Conservation (phyloP, 2,329 filamentous ascomycete genomes). For the Mycogone perniciosa region DNA sequence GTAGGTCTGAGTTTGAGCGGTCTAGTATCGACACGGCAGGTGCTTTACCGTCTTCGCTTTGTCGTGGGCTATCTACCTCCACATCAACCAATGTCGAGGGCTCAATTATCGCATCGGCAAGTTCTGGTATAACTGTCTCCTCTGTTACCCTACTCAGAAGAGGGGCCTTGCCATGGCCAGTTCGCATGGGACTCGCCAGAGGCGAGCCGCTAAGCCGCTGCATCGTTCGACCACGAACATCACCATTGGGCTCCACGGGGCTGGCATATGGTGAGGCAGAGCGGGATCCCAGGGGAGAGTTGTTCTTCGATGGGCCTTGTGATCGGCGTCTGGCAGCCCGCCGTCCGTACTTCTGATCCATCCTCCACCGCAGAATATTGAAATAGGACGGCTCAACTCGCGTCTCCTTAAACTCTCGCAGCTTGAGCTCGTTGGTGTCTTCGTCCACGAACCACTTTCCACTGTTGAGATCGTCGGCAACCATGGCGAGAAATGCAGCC, state of each 20-base stretch:
- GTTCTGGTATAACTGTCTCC: conserved; percentile 46
- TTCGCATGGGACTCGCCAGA: conserved; percentile 57
- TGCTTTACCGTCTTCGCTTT: conserved; percentile 36
- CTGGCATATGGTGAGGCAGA: conserved; percentile 58
- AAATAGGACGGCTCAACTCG: conserved; percentile 90
- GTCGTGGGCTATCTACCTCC: conserved; percentile 49
- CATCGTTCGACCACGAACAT: conserved; percentile 63
- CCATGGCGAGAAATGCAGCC: conserved; percentile 75
- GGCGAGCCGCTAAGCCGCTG: conserved; percentile 62
- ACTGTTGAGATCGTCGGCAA: conserved; percentile 85
- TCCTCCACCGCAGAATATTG: conserved; percentile 89
- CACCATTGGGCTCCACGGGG: conserved; percentile 52
- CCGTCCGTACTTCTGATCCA: conserved; percentile 90
- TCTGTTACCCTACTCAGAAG: conserved; percentile 70
- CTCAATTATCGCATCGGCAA: conserved; percentile 32
- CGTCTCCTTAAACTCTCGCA: conserved; percentile 83
- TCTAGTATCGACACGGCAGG: conserved; percentile 28
- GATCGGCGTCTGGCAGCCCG: conserved; percentile 50
- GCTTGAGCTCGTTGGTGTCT: conserved; percentile 82
- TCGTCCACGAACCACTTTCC: conserved; percentile 92
- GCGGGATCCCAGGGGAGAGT: conserved; percentile 42
- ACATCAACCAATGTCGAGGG: conserved; percentile 50
- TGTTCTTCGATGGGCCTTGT: conserved; percentile 34
- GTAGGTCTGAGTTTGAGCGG: conserved; percentile 28
- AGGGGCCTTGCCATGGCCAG: conserved; percentile 61